Evolutionary conservation across 2,329 filamentous ascomycete species (phyloP), one percentile per base, ranked within the genome.

Genomic region (Elsinoe perseae): DNA sequence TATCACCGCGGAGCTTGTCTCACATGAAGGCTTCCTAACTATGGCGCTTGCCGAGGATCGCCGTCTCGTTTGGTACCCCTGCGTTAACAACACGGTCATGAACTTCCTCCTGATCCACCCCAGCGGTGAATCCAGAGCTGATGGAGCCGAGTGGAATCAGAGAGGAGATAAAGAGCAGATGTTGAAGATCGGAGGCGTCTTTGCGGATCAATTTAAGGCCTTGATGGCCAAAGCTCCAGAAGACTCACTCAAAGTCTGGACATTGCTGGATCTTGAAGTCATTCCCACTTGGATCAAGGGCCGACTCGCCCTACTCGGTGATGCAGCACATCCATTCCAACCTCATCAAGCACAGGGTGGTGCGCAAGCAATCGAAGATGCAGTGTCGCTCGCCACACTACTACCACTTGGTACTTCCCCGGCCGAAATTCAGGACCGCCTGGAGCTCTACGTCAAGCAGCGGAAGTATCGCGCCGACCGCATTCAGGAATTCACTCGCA

Each of bases 251-350:
- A 81, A 78, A 56, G 69, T 81, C 0, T 85, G 81, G 81, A 76
- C 75, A 20, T 66, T 85, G 1, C 65, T 83, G 3, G 84, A 87
- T 60, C 84, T 85, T 79, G 75, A 80, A 3, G 69, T 74, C 1
- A 66, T 87, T 14, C 74, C 77, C 0, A 73, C 69, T 0, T 87
- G 82, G 78, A 70, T 73, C 0, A 75, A 78, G 2, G 78, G 69
- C 0, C 75, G 72, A 4, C 64, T 86, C 16, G 81, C 76, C 1
- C 66, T 86, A 0, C 66, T 87, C 0, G 84, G 85, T 0, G 84
- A 87, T 64, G 82, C 84, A 0, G 84, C 82, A 0, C 84, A 88
- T 64, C 83, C 84, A 0, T 86, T 87, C 62, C 70, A 83, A 0
- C 84, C 83, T 12, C 78, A 82, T 59, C 80, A 82, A 67, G 82